These are phyloP conservation scores for Aspergillus bombycis DNA, from an alignment of 2,329 filamentous ascomycete genomes.

Conservation along the genomic window DNA sequence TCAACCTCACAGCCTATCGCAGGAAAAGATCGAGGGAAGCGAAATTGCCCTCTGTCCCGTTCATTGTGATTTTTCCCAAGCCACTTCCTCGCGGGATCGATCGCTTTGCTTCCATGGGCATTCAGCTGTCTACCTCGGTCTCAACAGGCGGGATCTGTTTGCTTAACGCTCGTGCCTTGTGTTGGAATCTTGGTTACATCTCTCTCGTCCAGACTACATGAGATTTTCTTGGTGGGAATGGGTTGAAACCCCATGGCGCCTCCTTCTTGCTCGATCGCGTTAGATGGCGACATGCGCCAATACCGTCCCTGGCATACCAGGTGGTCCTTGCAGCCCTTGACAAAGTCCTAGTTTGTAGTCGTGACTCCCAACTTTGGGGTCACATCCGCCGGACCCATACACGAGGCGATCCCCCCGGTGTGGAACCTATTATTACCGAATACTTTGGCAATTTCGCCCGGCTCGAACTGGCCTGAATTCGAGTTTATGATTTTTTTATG, in stretches of 20 bases:
- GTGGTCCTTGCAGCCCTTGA: conserved; percentile 7
- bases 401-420: background rate
- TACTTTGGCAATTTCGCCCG: background rate
- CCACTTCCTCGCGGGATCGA: background rate
- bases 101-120: background rate
- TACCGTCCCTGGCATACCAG: conserved; percentile 9
- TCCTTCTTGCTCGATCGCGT: conserved; percentile 6
- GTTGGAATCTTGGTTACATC: background rate
- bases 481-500: background rate
- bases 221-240: background rate
- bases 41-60: background rate
- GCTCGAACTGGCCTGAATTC: background rate
- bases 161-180: background rate
- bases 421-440: background rate
- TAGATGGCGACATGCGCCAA: conserved; percentile 14
- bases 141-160: background rate
- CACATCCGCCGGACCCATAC: background rate
- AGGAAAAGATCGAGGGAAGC: background rate
- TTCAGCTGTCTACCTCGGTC: background rate
- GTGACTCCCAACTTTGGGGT: background rate
- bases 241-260: background rate
- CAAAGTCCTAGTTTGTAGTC: background rate
- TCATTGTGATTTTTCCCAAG: background rate
- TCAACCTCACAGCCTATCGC: background rate
- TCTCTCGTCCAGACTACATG: background rate